A percentile compares a stretch with the other conserved stretches of the same genome.
These are phyloP conservation scores for Corchorus olitorius DNA, from an alignment of 345 rosid species.

Conservation along the genomic window DNA sequence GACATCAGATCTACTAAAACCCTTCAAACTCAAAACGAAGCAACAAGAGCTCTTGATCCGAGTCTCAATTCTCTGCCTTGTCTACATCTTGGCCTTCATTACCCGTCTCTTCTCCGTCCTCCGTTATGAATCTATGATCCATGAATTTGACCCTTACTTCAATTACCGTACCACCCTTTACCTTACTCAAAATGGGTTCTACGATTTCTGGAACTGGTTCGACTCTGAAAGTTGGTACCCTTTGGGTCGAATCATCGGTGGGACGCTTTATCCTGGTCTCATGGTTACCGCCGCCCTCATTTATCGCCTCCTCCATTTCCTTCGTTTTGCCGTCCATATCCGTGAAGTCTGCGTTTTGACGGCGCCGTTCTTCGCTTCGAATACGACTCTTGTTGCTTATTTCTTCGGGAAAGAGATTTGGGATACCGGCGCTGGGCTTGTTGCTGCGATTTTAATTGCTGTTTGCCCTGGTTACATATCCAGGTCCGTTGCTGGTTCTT, in stretches of 20 bases:
- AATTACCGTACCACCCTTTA: conserved; percentile 87
- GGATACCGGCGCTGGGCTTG: conserved; percentile 95
- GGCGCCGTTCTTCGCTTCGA: conserved; percentile 95
- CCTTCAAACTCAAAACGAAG: conserved; percentile 56
- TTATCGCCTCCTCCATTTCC: conserved; percentile 71
- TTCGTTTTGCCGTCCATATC: conserved; percentile 83
- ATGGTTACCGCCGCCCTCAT: conserved; percentile 93
- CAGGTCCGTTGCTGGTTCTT: conserved; percentile 89
- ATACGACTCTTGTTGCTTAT: conserved; percentile 90
- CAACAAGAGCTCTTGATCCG: conserved; percentile 94
- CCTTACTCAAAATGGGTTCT: conserved; percentile 89
- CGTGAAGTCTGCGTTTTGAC: conserved; percentile 97
- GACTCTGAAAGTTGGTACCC: conserved; percentile 99
- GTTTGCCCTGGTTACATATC: conserved; percentile 98
- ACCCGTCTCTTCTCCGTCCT: conserved; percentile 90
- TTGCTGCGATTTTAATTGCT: conserved; percentile 88
- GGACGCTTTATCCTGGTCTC: conserved; percentile 86
- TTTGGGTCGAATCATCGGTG: conserved; percentile 94
- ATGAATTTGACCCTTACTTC: conserved; percentile 97
- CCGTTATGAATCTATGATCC: conserved; percentile 45
- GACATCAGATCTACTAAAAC: background rate
- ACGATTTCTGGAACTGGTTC: conserved; percentile 99
- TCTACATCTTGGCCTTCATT: conserved; percentile 84
- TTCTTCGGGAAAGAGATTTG: conserved; percentile 97
- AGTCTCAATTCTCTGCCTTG: conserved; percentile 76